Conservation (phyloP, 2,329 filamentous ascomycete genomes). For the Paecilomyces variotii region DNA sequence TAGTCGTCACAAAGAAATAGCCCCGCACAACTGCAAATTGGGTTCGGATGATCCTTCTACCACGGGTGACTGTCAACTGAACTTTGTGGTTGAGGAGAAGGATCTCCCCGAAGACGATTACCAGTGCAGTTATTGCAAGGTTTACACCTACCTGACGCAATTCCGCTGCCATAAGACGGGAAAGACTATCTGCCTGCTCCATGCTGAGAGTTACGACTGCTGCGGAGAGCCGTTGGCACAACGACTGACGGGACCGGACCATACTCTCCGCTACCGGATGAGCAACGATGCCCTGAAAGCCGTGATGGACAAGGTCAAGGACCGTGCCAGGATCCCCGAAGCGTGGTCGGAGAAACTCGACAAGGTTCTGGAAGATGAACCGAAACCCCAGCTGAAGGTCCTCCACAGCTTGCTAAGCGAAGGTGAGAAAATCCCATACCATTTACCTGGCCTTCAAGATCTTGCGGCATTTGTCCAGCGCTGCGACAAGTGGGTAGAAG, state of each 20-base stretch:
- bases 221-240: slow-evolving; percentile 62
- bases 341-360: slow-evolving; percentile 86
- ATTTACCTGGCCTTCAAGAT: slow-evolving; percentile 71
- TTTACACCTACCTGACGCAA: slow-evolving; percentile 82
- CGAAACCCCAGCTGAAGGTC: slow-evolving; percentile 75
- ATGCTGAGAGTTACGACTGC: slow-evolving; percentile 73
- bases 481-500: slow-evolving; percentile 96
- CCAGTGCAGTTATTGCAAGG: slow-evolving; percentile 85
- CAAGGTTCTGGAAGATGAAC: slow-evolving; percentile 72
- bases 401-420: slow-evolving; percentile 79
- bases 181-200: slow-evolving; percentile 73
- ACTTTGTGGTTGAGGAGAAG: slow-evolving; percentile 58
- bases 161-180: slow-evolving; percentile 76
- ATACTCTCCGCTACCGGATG: slow-evolving; percentile 70
- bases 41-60: slow-evolving; percentile 39
- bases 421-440: slow-evolving; percentile 92
- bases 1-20: slow-evolving; percentile 51
- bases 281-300: slow-evolving; percentile 60
- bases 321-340: slow-evolving; percentile 80
- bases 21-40: slow-evolving; percentile 49
- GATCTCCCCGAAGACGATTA: slow-evolving; percentile 87
- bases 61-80: slow-evolving; percentile 47
- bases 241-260: slow-evolving; percentile 61
- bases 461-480: slow-evolving; percentile 86
- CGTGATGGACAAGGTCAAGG: slow-evolving; percentile 66